These are phyloP conservation scores for Elaeagnus macrophylla DNA, from an alignment of 306 rosid species.

Conservation along the genomic window DNA sequence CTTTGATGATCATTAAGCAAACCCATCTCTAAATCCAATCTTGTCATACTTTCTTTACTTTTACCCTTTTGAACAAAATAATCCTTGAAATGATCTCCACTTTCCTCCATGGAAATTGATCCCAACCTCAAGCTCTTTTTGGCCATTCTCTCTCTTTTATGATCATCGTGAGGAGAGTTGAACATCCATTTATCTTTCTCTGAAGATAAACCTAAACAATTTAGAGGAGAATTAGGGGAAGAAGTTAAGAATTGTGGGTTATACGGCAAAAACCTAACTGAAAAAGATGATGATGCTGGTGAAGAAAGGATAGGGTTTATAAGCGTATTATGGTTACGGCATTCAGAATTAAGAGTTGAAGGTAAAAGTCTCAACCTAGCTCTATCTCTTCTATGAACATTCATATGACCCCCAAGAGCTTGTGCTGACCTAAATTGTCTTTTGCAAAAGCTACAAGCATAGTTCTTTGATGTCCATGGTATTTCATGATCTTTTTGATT, in stretches of 20 bases:
- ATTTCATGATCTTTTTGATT: conserved; percentile 7
- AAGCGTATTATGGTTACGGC: conserved; percentile 21
- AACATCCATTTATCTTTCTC: neutral
- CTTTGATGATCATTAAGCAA: conserved; percentile 29
- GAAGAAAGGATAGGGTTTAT: conserved; percentile 28
- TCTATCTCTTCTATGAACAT: conserved; percentile 84
- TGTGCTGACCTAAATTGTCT: conserved; percentile 84
- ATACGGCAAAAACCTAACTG: conserved; percentile 15
- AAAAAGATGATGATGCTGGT: conserved; percentile 16
- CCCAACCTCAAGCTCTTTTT: too few relatives aligned
- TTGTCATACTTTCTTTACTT: conserved; percentile 26
- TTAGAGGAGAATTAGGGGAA: conserved; percentile 21
- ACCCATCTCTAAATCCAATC: conserved; percentile 56
- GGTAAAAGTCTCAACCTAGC: conserved; percentile 55
- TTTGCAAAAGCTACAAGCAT: conserved; percentile 64
- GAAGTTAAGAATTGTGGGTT: conserved; percentile 17
- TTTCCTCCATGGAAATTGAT: too few relatives aligned
- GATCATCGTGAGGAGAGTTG: neutral
- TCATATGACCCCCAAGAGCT: conserved; percentile 46
- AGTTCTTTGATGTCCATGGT: conserved; percentile 55
- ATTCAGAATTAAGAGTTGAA: conserved; percentile 24
- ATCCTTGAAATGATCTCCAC: conserved; percentile 14
- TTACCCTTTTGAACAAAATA: conserved; percentile 19
- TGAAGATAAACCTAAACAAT: conserved; percentile 28
- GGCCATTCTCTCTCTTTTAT: neutral